Percentiles rank a stretch among this genome's conserved stretches.
Evolutionary conservation across 164 flowering plant species (phyloP).

Genomic region (Tetracentron sinense): DNA sequence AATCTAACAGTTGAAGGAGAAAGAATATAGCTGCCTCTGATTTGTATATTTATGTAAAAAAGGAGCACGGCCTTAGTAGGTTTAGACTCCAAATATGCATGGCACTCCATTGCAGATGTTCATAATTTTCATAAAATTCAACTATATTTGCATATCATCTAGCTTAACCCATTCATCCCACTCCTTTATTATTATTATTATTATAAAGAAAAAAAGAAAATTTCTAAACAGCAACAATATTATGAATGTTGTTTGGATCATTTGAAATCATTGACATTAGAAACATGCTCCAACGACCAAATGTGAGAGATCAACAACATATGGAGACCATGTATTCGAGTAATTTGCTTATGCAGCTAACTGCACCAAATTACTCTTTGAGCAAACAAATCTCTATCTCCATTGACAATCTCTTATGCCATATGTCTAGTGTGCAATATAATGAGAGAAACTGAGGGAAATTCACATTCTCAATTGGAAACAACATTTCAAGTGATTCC

Average conservation of each 20-base stretch:
- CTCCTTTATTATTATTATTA: neutral
- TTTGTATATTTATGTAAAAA: no score
- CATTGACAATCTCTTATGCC: neutral
- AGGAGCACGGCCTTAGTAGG: no score
- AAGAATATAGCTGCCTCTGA: no score
- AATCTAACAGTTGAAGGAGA: no score
- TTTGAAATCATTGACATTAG: neutral
- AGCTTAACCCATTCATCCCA: neutral
- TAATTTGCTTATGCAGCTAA: neutral
- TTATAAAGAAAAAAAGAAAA: no score
- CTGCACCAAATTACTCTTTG: neutral
- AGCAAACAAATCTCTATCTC: neutral
- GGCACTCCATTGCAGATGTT: neutral
- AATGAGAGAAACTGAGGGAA: neutral
- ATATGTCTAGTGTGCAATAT: neutral
- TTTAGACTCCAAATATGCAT: no score
- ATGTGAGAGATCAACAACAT: neutral
- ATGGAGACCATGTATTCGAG: neutral
- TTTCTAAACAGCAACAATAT: neutral
- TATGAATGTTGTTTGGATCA: neutral
- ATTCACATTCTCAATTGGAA: neutral
- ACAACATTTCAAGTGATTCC: neutral
- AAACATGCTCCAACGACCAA: neutral
- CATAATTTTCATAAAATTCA: neutral
- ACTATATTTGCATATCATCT: neutral